phyloP scores from a whole-genome alignment of 2,329 filamentous ascomycete genomes.

The Didymella pinodella region DNA sequence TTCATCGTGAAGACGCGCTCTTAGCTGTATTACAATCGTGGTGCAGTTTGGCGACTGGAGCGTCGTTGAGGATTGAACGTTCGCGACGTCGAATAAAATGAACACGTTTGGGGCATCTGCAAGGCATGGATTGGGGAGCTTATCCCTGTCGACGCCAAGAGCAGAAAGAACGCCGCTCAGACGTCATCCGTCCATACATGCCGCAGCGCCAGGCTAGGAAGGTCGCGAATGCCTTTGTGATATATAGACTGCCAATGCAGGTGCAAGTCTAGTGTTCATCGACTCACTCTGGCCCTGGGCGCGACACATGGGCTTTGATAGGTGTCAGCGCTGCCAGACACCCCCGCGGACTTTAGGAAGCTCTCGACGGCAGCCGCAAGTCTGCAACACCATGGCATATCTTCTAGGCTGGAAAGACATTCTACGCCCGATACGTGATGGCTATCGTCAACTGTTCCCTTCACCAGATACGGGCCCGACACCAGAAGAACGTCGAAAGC shows the following conservation, averaged over 20 bases:
- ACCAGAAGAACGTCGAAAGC: constrained; percentile 42
- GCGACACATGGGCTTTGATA: neutral
- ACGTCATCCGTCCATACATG: constrained; percentile 23
- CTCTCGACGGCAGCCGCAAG: neutral
- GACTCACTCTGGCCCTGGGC: neutral
- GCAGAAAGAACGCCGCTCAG: constrained; percentile 25
- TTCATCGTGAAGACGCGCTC: constrained; percentile 64
- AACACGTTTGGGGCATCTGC: constrained; percentile 49
- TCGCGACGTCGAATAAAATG: constrained; percentile 41
- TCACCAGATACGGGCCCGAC: constrained; percentile 46
- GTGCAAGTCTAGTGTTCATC: neutral
- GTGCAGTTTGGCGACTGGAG: constrained; percentile 27
- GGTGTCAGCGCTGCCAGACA: neutral
- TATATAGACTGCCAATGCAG: neutral
- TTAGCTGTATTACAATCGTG: constrained; percentile 30
- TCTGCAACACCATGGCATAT: constrained; percentile 28
- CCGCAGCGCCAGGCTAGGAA: constrained; percentile 12
- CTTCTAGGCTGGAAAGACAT: constrained; percentile 51
- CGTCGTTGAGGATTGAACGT: constrained; percentile 20
- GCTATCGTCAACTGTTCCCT: constrained; percentile 49
- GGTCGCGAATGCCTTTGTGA: neutral
- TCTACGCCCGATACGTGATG: constrained; percentile 50
- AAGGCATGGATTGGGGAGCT: constrained; percentile 34
- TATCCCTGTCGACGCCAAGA: constrained; percentile 38
- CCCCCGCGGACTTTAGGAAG: constrained; percentile 1